Conservation (phyloP, 2,329 filamentous ascomycete genomes). For the Balansia obtecta region DNA sequence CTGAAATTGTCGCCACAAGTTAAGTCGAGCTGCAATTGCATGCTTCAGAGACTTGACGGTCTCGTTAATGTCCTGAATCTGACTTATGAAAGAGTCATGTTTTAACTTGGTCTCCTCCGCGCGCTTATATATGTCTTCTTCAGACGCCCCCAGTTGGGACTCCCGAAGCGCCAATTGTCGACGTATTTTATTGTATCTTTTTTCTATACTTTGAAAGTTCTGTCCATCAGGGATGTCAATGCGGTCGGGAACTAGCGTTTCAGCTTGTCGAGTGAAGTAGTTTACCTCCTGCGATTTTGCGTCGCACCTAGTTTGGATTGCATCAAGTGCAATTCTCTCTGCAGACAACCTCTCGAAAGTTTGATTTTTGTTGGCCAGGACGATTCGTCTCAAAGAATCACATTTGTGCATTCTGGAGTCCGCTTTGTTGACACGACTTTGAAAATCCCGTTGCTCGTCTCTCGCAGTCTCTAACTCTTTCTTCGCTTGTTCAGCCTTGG, state of each 20-base stretch:
- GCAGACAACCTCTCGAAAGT: constrained; percentile 40
- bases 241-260: constrained; percentile 37
- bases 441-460: constrained; percentile 27
- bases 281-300: constrained; percentile 34
- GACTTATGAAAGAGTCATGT: constrained; percentile 30
- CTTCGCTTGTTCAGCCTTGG: constrained; percentile 28
- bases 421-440: constrained; percentile 40
- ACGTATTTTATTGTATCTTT: constrained; percentile 40
- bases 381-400: constrained; percentile 36
- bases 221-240: constrained; percentile 53
- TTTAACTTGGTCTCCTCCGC: constrained; percentile 27
- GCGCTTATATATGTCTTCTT: constrained; percentile 48
- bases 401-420: constrained; percentile 37
- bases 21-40: constrained; percentile 56
- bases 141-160: constrained; percentile 46
- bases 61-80: constrained; percentile 26
- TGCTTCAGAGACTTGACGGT: constrained; percentile 35
- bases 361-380: constrained; percentile 49
- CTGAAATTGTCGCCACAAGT: constrained; percentile 72
- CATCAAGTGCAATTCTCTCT: constrained; percentile 30
- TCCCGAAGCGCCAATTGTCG: constrained; percentile 47
- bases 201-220: constrained; percentile 42
- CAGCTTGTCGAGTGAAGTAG: constrained; percentile 43
- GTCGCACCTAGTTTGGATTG: constrained; percentile 34
- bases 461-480: constrained; percentile 19